Percentiles rank a stretch among this genome's conserved stretches.
phyloP scores from a whole-genome alignment of 768 basidiomycete species.

The Trametes maxima region DNA sequence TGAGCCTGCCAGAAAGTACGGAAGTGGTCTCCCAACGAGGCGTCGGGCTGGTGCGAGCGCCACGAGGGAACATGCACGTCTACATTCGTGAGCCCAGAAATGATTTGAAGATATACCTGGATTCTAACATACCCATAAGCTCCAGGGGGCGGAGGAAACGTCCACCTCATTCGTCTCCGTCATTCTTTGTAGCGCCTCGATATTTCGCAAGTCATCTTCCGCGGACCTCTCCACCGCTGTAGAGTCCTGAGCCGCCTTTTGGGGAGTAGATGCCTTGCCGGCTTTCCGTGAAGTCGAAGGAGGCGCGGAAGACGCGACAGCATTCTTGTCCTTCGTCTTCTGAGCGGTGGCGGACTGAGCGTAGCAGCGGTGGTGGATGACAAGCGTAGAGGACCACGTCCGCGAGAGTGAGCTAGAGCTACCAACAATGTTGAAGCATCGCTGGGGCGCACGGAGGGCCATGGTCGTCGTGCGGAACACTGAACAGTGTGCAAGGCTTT shows the following conservation, averaged over 20 bases:
- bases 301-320: conserved; percentile 8
- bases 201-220: conserved; percentile 17
- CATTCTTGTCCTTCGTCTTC: conserved; percentile 11
- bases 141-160: conserved; percentile 11
- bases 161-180: conserved; percentile 15
- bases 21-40: conserved; percentile 25
- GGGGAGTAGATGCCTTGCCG: background rate
- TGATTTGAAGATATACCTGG: background rate
- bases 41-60: conserved; percentile 18
- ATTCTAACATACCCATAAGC: conserved; percentile 6
- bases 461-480: conserved; percentile 18
- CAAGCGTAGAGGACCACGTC: conserved; percentile 13
- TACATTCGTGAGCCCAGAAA: background rate
- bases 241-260: conserved; percentile 2
- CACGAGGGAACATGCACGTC: conserved; percentile 28
- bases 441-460: conserved; percentile 12
- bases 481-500: conserved; percentile 8
- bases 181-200: conserved; percentile 19
- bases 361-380: conserved; percentile 20
- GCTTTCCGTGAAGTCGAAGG: conserved; percentile 6
- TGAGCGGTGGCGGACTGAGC: conserved; percentile 7
- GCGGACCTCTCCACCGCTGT: background rate
- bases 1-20: conserved; percentile 5
- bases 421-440: conserved; percentile 20
- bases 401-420: conserved; percentile 6